These are phyloP conservation scores for Periglandula ipomoeae DNA, from an alignment of 2,329 filamentous ascomycete species.

Conservation along the genomic window DNA sequence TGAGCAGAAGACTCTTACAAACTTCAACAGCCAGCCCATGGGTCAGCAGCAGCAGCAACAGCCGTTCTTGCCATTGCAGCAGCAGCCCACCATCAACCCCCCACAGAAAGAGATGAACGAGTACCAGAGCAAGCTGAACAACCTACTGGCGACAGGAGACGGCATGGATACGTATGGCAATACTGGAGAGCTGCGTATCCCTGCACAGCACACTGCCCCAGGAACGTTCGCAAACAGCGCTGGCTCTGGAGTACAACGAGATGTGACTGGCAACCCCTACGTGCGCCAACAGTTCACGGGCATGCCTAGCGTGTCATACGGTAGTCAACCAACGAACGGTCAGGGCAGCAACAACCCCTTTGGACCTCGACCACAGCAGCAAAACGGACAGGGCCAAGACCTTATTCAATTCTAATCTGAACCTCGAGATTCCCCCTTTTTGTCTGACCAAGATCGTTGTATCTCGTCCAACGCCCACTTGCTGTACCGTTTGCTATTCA, in stretches of 20 bases:
- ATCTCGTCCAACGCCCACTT: not conserved
- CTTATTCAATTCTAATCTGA: constrained; percentile 51
- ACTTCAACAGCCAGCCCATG: constrained; percentile 42
- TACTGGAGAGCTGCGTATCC: constrained; percentile 90
- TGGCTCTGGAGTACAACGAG: constrained; percentile 63
- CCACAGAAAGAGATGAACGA: constrained; percentile 46
- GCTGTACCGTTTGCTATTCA: not conserved
- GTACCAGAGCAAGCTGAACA: constrained; percentile 71
- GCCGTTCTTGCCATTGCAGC: constrained; percentile 34
- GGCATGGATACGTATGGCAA: constrained; percentile 97
- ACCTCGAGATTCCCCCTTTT: not conserved
- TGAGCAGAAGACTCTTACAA: constrained; percentile 70
- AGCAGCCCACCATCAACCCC: constrained; percentile 25
- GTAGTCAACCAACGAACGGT: constrained; percentile 42
- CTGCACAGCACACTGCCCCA: constrained; percentile 90
- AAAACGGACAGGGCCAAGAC: constrained; percentile 43
- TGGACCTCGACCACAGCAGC: constrained; percentile 39
- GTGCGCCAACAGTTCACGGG: constrained; percentile 76
- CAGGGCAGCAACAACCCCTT: constrained; percentile 49
- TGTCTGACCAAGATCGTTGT: not conserved
- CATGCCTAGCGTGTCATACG: constrained; percentile 52
- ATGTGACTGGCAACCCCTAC: constrained; percentile 85
- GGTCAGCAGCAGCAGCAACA: constrained; percentile 36
- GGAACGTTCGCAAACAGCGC: constrained; percentile 96
- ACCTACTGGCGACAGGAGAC: constrained; percentile 76